Conservation (phyloP, 2,329 filamentous ascomycete genomes). For the Claviceps citrina region DNA sequence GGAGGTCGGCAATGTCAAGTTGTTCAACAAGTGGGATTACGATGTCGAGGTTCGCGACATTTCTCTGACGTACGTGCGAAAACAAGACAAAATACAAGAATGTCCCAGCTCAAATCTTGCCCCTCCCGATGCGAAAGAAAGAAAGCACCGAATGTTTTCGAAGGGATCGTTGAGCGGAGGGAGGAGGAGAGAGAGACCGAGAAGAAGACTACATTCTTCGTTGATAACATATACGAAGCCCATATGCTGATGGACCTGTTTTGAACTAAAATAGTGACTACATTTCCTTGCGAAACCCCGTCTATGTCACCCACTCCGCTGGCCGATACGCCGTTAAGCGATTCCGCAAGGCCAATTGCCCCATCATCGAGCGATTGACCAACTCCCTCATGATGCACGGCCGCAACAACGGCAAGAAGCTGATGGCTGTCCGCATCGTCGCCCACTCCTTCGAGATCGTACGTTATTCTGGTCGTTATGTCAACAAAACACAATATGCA, state of each 20-base stretch:
- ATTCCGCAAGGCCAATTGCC: conserved; percentile 99
- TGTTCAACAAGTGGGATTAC: conserved; percentile 97
- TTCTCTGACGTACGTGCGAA: conserved; percentile 74
- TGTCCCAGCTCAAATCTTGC: background rate
- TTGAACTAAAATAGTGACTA: conserved; percentile 58
- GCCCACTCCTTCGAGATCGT: conserved; percentile 99
- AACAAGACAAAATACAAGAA: background rate
- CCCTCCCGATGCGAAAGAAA: background rate
- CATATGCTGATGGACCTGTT: conserved; percentile 18
- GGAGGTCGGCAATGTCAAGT: conserved; percentile 85
- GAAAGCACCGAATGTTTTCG: background rate
- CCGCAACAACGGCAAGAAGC: conserved; percentile 99
- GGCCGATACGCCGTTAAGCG: conserved; percentile 98
- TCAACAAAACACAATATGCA: too few relatives aligned
- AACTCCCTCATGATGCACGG: conserved; percentile 99
- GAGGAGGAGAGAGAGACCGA: background rate
- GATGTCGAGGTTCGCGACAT: conserved; percentile 99
- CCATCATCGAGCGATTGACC: conserved; percentile 99
- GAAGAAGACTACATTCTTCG: background rate
- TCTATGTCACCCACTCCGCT: conserved; percentile 98
- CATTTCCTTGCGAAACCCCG: conserved; percentile 97
- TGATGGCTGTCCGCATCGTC: conserved; percentile 98
- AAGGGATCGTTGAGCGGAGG: background rate
- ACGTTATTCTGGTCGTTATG: too few relatives aligned
- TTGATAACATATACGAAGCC: background rate